phyloP scores from a whole-genome alignment of 768 basidiomycete species.

The Punctularia strigosozonata region DNA sequence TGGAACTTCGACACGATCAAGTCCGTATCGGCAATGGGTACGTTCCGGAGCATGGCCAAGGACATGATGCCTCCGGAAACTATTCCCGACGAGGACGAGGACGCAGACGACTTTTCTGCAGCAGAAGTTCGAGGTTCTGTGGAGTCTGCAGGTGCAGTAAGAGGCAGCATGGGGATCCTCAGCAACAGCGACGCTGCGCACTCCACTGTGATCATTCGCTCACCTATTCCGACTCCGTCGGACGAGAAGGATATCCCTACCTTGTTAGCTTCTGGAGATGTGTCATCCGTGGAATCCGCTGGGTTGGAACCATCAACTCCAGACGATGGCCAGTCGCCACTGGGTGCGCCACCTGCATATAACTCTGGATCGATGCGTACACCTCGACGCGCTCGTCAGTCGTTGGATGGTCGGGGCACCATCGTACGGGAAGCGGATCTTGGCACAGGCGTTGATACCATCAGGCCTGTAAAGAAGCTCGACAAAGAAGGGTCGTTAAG shows the following conservation, averaged over 20 bases:
- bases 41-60: constrained; percentile 60
- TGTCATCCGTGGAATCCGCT: constrained; percentile 30
- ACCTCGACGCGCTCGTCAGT: constrained; percentile 54
- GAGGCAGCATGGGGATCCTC: constrained; percentile 44
- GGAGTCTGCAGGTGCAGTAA: constrained; percentile 52
- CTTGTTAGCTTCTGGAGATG: constrained; percentile 22
- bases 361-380: constrained; percentile 47
- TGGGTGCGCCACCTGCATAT: constrained; percentile 55
- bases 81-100: constrained; percentile 43
- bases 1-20: constrained; percentile 94
- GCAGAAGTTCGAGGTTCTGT: constrained; percentile 34
- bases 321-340: constrained; percentile 11
- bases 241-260: constrained; percentile 31
- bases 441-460: constrained; percentile 83
- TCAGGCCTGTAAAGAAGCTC: constrained; percentile 88
- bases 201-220: constrained; percentile 64
- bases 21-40: constrained; percentile 62
- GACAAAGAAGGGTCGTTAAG: constrained; percentile 69
- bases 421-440: constrained; percentile 71
- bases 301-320: constrained; percentile 27
- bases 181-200: constrained; percentile 45
- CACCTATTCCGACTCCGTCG: constrained; percentile 19
- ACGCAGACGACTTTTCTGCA: constrained; percentile 22
- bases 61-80: constrained; percentile 47
- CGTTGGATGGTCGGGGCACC: constrained; percentile 52